Conservation (phyloP, 371 early-diverging fungal species). For the Rhizopus delemar region DNA sequence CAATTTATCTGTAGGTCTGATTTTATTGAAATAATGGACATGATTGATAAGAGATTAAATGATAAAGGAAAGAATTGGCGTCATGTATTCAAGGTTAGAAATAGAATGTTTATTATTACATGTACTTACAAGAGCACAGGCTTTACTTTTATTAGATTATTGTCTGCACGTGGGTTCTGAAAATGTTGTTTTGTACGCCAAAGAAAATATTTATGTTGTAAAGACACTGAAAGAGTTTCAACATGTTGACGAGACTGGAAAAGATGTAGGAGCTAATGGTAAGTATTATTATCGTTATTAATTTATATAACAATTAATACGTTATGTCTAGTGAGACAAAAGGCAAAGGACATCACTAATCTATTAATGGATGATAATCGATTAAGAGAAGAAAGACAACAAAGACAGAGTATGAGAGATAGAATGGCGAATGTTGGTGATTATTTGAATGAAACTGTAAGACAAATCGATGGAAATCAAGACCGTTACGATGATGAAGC, state of each 20-base stretch:
- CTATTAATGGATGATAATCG: conserved; percentile 78
- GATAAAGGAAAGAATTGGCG: conserved; percentile 97
- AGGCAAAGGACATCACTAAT: conserved; percentile 85
- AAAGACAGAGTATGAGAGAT: conserved; percentile 43
- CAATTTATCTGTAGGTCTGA: conserved; percentile 59
- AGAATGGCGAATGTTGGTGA: conserved; percentile 50
- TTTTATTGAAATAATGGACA: conserved; percentile 93
- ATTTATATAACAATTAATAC: neutral
- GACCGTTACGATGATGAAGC: conserved; percentile 31
- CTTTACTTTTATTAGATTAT: conserved; percentile 65
- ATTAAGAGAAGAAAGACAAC: conserved; percentile 69
- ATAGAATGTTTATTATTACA: neutral
- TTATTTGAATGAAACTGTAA: conserved; percentile 68
- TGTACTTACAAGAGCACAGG: conserved; percentile 9
- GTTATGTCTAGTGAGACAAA: conserved; percentile 61
- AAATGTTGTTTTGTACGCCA: conserved; percentile 79
- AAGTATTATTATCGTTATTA: conserved; percentile 1
- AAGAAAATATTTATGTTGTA: conserved; percentile 85
- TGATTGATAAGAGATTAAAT: conserved; percentile 92
- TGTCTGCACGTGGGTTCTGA: conserved; percentile 81
- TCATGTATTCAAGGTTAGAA: conserved; percentile 90
- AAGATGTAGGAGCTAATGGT: conserved; percentile 89
- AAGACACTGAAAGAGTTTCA: conserved; percentile 94
- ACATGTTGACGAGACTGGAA: conserved; percentile 86
- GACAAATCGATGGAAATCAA: conserved; percentile 22